Conservation (phyloP, 78 protist genomes). For the Guillardia theta region DNA sequence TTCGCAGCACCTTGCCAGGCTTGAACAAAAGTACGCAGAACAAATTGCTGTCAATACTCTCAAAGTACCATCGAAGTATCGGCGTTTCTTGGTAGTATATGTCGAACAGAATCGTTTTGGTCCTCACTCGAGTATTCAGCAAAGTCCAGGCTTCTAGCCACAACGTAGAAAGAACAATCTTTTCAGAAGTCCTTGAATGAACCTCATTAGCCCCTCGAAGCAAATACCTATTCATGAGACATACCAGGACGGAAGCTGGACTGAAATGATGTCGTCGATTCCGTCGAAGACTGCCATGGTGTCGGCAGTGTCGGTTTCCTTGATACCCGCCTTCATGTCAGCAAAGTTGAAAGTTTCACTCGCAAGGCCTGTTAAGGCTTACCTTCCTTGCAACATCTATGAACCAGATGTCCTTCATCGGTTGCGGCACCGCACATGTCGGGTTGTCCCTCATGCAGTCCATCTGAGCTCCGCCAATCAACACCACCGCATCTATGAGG, state of each 20-base stretch:
- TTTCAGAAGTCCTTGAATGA: too few species aligned
- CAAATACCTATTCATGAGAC: too few species aligned
- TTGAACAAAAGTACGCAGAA: background rate
- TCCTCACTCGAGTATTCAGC: background rate
- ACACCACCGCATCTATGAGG: background rate
- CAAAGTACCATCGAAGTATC: background rate
- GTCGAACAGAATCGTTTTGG: background rate
- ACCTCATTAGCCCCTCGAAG: too few species aligned
- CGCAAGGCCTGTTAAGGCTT: too few species aligned
- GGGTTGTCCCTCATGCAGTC: background rate
- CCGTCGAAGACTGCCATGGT: background rate
- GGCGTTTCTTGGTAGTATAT: background rate
- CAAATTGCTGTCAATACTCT: background rate
- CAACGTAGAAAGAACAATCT: too few species aligned
- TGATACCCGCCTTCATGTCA: too few species aligned
- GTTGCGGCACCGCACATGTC: background rate
- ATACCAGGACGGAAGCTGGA: background rate
- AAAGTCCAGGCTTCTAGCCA: background rate
- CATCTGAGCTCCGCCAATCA: background rate
- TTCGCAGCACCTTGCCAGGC: background rate
- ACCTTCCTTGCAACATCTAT: background rate
- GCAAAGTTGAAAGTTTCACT: too few species aligned
- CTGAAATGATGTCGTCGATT: background rate
- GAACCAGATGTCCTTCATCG: background rate
- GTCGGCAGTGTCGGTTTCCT: too few species aligned